Conservation (phyloP, 1,284 basidiomycete species). For the Sporisorium scitamineum region DNA sequence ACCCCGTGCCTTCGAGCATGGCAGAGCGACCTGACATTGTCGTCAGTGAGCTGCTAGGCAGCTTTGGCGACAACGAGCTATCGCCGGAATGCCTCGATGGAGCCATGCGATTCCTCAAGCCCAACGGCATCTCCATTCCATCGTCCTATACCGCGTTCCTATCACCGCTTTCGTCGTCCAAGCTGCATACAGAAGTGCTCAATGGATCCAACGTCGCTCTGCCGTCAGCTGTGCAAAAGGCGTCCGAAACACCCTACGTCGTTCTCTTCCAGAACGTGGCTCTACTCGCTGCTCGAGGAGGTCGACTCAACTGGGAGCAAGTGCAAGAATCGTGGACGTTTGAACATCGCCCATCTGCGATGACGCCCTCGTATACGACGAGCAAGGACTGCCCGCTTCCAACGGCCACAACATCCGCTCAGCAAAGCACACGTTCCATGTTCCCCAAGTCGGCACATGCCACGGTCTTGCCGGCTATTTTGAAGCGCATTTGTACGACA, state of each 20-base stretch:
- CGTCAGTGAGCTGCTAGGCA: constrained; percentile 94
- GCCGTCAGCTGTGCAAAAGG: constrained; percentile 70
- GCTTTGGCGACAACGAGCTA: constrained; percentile 98
- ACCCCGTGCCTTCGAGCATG: constrained; percentile 72
- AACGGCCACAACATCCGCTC: constrained; percentile 71
- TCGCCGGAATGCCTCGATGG: constrained; percentile 97
- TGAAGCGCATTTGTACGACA: constrained; percentile 90
- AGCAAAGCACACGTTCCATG: constrained; percentile 78
- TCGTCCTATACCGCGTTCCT: constrained; percentile 94
- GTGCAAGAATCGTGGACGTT: constrained; percentile 98
- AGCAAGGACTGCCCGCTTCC: constrained; percentile 68
- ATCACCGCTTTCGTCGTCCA: constrained; percentile 91
- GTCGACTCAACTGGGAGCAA: constrained; percentile 75
- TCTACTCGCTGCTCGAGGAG: constrained; percentile 71
- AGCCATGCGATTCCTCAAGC: constrained; percentile 78
- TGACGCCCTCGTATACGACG: constrained; percentile 54
- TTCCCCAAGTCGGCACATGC: constrained; percentile 92
- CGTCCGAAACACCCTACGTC: constrained; percentile 92
- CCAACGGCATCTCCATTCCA: constrained; percentile 93
- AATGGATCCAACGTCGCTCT: constrained; percentile 34
- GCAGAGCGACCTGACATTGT: constrained; percentile 87
- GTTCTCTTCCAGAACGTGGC: constrained; percentile 92
- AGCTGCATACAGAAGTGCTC: constrained; percentile 73
- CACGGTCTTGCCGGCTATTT: constrained; percentile 99
- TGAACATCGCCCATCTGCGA: constrained; percentile 75